Conservation (phyloP, 148 eudicot genomes). For the Euryodendron excelsum region DNA sequence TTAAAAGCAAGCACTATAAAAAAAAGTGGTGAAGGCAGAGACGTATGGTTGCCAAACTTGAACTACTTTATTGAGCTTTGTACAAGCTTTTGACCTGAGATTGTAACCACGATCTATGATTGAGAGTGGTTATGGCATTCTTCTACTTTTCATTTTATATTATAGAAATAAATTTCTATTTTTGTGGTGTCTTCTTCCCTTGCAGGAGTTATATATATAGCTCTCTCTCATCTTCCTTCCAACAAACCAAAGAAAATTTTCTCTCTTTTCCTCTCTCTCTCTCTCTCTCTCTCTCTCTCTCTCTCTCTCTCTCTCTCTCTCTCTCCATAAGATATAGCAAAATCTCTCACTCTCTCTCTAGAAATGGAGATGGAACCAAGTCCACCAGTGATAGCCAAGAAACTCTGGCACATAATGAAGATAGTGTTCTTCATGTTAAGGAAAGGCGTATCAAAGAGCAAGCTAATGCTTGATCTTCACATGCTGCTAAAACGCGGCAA, state of each 20-base stretch:
- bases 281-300: neutral
- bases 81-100: neutral
- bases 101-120: neutral
- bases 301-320: neutral
- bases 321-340: no score
- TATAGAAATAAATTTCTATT: neutral
- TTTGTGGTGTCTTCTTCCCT: slow-evolving; percentile 9
- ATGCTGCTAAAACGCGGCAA: slow-evolving; percentile 44
- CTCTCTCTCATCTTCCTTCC: neutral
- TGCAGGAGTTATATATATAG: slow-evolving; percentile 12
- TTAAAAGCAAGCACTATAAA: no score
- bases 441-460: slow-evolving; percentile 56
- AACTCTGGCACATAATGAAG: slow-evolving; percentile 30
- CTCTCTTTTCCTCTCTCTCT: neutral
- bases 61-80: neutral
- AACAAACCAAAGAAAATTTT: neutral
- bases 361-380: slow-evolving; percentile 38
- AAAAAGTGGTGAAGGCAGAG: no score
- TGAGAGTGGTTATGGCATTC: neutral
- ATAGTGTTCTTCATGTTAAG: slow-evolving; percentile 30
- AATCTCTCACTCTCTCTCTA: neutral
- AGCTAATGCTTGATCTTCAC: slow-evolving; percentile 45
- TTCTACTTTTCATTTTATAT: neutral
- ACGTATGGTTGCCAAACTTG: neutral
- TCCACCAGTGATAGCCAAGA: slow-evolving; percentile 35